Percentiles rank a stretch among this genome's conserved stretches.
These are phyloP conservation scores for Capsicum rhomboideum DNA, from an alignment of 257 asterid species.

Conservation along the genomic window DNA sequence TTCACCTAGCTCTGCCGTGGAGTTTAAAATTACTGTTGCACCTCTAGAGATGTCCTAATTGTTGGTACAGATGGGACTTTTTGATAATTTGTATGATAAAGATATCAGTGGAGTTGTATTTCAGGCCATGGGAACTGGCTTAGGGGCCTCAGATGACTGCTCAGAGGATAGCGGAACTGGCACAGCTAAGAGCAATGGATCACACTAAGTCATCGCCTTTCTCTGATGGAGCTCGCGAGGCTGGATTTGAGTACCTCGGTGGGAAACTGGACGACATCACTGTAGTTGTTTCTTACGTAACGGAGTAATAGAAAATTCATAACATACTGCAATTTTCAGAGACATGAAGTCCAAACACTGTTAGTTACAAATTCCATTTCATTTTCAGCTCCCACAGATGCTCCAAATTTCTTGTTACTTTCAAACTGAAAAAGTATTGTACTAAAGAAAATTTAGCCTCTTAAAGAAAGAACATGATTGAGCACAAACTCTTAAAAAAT, in stretches of 20 bases:
- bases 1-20: neutral
- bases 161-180: constrained; percentile 10
- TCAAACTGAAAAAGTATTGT: neutral
- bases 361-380: too few species aligned
- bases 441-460: too few species aligned
- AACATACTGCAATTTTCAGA: neutral
- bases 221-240: too few species aligned
- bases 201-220: too few species aligned
- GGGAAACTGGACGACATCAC: too few species aligned
- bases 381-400: neutral
- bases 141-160: neutral
- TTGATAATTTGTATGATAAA: too few species aligned
- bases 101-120: too few species aligned
- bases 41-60: neutral
- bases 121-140: too few species aligned
- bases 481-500: neutral
- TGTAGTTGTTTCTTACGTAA: neutral
- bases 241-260: too few species aligned
- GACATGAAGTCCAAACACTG: too few species aligned
- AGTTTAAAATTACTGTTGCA: neutral
- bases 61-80: too few species aligned
- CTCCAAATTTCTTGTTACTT: neutral
- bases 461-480: neutral
- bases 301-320: neutral
- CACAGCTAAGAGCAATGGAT: neutral